phyloP scores from a whole-genome alignment of 2,329 filamentous ascomycete genomes.

The Beauveria asiatica region DNA sequence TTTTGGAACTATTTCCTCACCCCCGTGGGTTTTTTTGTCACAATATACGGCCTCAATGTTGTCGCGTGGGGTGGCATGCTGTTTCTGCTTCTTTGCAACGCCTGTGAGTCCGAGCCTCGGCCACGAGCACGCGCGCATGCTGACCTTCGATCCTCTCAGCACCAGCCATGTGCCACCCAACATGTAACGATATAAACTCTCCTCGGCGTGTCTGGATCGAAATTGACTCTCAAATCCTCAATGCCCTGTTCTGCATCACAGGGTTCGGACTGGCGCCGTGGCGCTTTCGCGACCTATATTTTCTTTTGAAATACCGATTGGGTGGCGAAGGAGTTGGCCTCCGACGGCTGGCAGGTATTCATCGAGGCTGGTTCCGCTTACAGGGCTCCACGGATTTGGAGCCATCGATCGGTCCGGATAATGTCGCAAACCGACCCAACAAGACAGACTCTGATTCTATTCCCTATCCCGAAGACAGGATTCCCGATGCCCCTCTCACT shows the following conservation, averaged over 20 bases:
- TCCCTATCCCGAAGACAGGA: constrained; percentile 55
- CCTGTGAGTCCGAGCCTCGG: constrained; percentile 20
- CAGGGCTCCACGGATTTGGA: constrained; percentile 54
- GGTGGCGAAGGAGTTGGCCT: constrained; percentile 45
- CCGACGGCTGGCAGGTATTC: constrained; percentile 62
- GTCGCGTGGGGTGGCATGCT: constrained; percentile 90
- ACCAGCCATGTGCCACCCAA: constrained; percentile 62
- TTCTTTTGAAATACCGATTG: constrained; percentile 57
- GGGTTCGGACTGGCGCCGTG: constrained; percentile 71
- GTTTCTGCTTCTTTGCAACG: constrained; percentile 74
- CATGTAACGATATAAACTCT: constrained; percentile 65
- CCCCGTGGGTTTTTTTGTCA: constrained; percentile 66
- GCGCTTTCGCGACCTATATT: constrained; percentile 74
- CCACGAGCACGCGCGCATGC: not conserved
- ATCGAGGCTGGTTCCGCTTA: constrained; percentile 68
- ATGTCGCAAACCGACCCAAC: constrained; percentile 34
- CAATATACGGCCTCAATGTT: constrained; percentile 72
- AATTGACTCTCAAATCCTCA: constrained; percentile 69
- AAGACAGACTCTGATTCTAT: constrained; percentile 34
- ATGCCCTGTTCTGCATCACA: constrained; percentile 64
- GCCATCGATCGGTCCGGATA: constrained; percentile 42
- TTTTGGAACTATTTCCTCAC: constrained; percentile 70
- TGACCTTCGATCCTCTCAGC: constrained; percentile 21
- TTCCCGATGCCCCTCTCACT: constrained; percentile 60
- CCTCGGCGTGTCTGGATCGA: constrained; percentile 80